phyloP scores from a whole-genome alignment of 148 eudicot genomes.

The Rhododendron vialii region DNA sequence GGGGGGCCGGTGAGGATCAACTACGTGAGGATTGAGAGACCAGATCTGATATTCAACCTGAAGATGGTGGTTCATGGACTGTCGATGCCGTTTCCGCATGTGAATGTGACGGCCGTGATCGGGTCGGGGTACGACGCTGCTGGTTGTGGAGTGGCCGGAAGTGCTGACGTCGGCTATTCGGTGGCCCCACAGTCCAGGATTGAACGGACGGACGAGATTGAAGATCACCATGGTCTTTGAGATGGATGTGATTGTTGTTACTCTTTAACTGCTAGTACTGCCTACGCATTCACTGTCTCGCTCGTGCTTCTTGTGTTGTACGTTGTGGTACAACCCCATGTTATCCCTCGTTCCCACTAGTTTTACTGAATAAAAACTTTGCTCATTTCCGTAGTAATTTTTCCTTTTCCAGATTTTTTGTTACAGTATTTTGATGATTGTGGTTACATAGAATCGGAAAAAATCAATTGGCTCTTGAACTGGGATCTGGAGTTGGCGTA shows the following conservation, averaged over 20 bases:
- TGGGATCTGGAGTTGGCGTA: no score
- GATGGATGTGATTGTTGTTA: neutral
- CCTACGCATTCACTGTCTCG: neutral
- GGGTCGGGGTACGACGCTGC: constrained; percentile 2
- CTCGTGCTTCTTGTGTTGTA: neutral
- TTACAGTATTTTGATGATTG: neutral
- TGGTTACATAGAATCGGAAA: neutral
- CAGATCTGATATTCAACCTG: constrained; percentile 62
- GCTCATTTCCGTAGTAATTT: neutral
- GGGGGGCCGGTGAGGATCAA: constrained; percentile 61
- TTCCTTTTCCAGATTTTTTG: neutral
- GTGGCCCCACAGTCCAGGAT: constrained; percentile 17
- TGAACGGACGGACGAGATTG: constrained; percentile 31
- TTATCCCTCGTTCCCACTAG: neutral
- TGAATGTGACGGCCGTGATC: constrained; percentile 24
- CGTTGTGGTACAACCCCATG: neutral
- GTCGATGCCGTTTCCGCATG: constrained; percentile 56
- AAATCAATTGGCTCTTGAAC: neutral
- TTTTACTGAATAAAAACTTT: neutral
- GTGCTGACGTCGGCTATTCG: neutral
- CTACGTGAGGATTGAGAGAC: constrained; percentile 51
- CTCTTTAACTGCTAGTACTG: neutral
- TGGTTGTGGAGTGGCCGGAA: constrained; percentile 10
- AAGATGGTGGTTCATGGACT: constrained; percentile 70
- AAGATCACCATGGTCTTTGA: constrained; percentile 47